Conservation (phyloP, 768 basidiomycete genomes). For the Gloeostereum incarnatum region DNA sequence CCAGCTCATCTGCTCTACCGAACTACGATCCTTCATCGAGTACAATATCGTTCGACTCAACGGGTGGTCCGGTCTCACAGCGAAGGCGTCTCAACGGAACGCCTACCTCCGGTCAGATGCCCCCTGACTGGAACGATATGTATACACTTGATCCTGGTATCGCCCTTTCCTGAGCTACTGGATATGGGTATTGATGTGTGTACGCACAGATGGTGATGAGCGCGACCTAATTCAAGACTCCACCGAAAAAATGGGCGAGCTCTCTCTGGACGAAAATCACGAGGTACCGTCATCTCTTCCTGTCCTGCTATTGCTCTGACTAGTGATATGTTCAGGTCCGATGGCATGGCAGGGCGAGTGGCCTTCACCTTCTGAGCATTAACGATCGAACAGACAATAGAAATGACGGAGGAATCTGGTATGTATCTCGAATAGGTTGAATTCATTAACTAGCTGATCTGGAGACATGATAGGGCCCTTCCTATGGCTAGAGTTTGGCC, state of each 20-base stretch:
- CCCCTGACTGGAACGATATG: conserved; percentile 49
- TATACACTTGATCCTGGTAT: conserved; percentile 41
- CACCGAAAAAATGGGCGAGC: conserved; percentile 52
- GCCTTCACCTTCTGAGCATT: conserved; percentile 63
- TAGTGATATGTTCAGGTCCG: conserved; percentile 65
- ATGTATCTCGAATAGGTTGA: no score
- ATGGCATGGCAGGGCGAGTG: conserved; percentile 74
- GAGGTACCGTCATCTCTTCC: conserved; percentile 33
- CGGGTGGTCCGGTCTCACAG: conserved; percentile 29
- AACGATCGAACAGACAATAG: conserved; percentile 60
- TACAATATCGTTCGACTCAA: no score
- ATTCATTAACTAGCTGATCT: conserved; percentile 8
- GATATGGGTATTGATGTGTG: conserved; percentile 12
- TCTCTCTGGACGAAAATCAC: conserved; percentile 69
- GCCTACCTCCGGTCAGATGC: conserved; percentile 14
- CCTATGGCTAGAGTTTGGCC: conserved; percentile 77
- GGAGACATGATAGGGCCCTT: conserved; percentile 37
- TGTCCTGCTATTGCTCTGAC: conserved; percentile 2
- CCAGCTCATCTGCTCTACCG: conserved; percentile 6
- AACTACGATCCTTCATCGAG: no score
- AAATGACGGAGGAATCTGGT: conserved; percentile 64
- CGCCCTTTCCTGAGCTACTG: background rate
- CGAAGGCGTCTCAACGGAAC: conserved; percentile 35
- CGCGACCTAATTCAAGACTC: conserved; percentile 31
- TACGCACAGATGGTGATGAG: conserved; percentile 24